Percentiles rank a stretch among this genome's conserved stretches.
Conservation (phyloP, 2,329 filamentous ascomycete genomes). For the Emmonsia crescens region DNA sequence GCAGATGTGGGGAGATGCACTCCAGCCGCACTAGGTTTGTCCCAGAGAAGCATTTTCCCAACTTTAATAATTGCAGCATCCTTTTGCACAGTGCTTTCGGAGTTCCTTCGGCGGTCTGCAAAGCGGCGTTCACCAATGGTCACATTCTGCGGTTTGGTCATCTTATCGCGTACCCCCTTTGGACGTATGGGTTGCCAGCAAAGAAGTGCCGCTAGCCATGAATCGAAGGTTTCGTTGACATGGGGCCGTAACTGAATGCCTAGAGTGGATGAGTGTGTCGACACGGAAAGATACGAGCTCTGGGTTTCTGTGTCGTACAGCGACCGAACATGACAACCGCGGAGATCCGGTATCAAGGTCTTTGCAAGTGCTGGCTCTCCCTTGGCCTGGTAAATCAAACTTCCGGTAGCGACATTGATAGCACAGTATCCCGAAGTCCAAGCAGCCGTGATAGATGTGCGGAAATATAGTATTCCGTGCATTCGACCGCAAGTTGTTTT, state of each 20-base stretch:
- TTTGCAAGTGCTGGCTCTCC: constrained; percentile 39
- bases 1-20: constrained; percentile 22
- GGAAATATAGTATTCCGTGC: constrained; percentile 43
- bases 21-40: constrained; percentile 51
- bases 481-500: constrained; percentile 42
- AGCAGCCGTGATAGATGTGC: constrained; percentile 30
- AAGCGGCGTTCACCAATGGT: constrained; percentile 34
- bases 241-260: constrained; percentile 39
- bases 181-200: constrained; percentile 43
- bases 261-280: constrained; percentile 37
- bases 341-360: constrained; percentile 39
- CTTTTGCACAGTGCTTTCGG: constrained; percentile 45
- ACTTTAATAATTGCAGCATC: constrained; percentile 87
- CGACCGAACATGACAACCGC: constrained; percentile 40
- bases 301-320: constrained; percentile 37
- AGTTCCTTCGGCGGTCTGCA: constrained; percentile 35
- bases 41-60: constrained; percentile 83
- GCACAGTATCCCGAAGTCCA: constrained; percentile 43
- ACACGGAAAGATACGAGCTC: constrained; percentile 38
- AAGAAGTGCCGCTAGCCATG: constrained; percentile 41
- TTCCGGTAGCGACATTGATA: constrained; percentile 41
- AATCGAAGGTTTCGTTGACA: constrained; percentile 41
- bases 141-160: constrained; percentile 39
- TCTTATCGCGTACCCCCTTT: constrained; percentile 40
- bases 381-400: constrained; percentile 41